Percentiles rank a stretch among this genome's conserved stretches.
These are phyloP conservation scores for Linaria vulgaris DNA, from an alignment of 257 asterid genomes.

Conservation along the genomic window DNA sequence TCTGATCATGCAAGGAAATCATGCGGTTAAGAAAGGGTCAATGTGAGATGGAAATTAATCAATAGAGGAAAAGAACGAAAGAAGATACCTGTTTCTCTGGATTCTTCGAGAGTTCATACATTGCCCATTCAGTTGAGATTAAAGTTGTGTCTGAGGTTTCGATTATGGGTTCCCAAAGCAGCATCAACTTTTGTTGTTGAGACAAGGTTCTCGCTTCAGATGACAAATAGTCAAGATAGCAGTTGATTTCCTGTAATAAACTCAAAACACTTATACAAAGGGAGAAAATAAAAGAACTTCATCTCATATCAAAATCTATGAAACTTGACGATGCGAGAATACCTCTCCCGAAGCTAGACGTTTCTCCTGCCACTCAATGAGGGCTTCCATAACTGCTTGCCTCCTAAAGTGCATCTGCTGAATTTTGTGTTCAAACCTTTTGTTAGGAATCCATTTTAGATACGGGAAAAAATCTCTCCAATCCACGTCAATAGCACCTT, in stretches of 20 bases:
- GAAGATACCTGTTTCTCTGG: conserved; percentile 61
- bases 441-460: conserved; percentile 79
- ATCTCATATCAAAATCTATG: neutral
- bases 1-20: conserved; percentile 29
- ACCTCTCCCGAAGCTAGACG: conserved; percentile 75
- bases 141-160: conserved; percentile 83
- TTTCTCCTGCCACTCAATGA: conserved; percentile 49
- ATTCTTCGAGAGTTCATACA: conserved; percentile 80
- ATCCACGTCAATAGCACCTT: conserved; percentile 90
- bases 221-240: conserved; percentile 64
- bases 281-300: too few relatives aligned
- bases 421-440: conserved; percentile 50
- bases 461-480: conserved; percentile 96
- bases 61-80: neutral
- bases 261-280: conserved; percentile 1
- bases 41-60: neutral
- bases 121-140: conserved; percentile 86
- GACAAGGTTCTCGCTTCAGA: conserved; percentile 57
- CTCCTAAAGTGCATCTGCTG: conserved; percentile 42
- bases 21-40: neutral
- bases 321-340: neutral
- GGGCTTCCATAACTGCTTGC: conserved; percentile 67
- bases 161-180: conserved; percentile 81
- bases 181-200: conserved; percentile 64
- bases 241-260: conserved; percentile 49